Base-by-base conservation (phyloP, 2,329 filamentous ascomycete species). In the Pseudogymnoascus sp. region DNA sequence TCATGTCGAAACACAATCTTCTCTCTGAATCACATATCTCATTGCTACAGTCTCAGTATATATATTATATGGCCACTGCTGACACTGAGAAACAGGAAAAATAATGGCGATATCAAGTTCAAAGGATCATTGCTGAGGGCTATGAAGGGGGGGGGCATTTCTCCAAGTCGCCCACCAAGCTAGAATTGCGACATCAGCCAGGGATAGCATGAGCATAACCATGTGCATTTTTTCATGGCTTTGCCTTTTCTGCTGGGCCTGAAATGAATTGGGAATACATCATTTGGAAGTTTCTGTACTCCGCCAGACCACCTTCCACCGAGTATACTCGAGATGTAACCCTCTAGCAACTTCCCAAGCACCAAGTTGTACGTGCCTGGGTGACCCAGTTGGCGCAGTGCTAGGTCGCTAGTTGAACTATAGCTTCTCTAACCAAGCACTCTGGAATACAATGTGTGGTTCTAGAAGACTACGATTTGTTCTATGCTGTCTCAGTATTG, bases 1-100 rank as follows among this genome's bases (percentile, higher is more conserved):
- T 75, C 69, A 74, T 81, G 80, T 78, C 77, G 80, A 81, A 73
- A 70, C 63, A 74, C 75, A 81, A 81, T 81, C 79, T 81, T 81
- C 79, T 81, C 79, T 80, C 79, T 81, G 78, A 80, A 68, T 34
- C n/a, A 34, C 6, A 57, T 57, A 57, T 57, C 29, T 34, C 8
- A 16, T 3, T 34, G n/a, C 21, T 57, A 34, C 51, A 2, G 5
- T 12, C 34, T 57, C 5, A 21, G 21, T 34, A 57, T 34, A 57
- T 57, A 18, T 36, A 7, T 21, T 21, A 14, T 21, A 3, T 29
- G 11, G 10, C 51, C 10, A 1, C 16, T 57, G 29, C 51, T 57
- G 51, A 57, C 51, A 34, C 16, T 12, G 5, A 57, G 16, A 34
- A 57, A 57, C 29, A 57, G 51, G 29, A 21, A 5, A 26, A 57